A percentile compares a stretch with the other conserved stretches of the same genome.
Evolutionary conservation across 306 rosid species (phyloP).

Genomic region (Benincasa hispida): DNA sequence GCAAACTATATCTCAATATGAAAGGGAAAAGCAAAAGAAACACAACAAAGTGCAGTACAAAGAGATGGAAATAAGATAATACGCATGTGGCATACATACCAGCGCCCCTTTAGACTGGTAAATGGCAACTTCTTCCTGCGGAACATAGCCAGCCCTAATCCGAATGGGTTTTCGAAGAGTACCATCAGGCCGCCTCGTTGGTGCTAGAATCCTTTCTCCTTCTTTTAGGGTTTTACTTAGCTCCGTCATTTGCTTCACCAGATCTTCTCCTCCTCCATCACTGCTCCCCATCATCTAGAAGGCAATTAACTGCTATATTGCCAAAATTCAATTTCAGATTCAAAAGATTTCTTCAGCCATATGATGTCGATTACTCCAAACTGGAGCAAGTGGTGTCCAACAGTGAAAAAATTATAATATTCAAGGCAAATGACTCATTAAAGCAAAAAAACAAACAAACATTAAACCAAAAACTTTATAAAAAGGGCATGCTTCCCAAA

Average conservation of each 20-base stretch:
- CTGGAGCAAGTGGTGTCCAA: background rate
- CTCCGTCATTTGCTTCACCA: conserved; percentile 19
- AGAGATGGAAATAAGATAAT: background rate
- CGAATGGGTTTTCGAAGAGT: conserved; percentile 72
- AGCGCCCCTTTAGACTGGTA: conserved; percentile 66
- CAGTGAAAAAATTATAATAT: too few relatives aligned
- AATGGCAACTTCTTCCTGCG: conserved; percentile 86
- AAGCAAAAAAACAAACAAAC: too few relatives aligned
- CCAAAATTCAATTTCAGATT: background rate
- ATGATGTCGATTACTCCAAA: background rate
- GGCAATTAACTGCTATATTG: background rate
- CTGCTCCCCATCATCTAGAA: conserved; percentile 30
- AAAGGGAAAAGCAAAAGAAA: background rate
- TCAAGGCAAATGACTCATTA: too few relatives aligned
- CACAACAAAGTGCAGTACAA: background rate
- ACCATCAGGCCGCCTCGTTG: conserved; percentile 87
- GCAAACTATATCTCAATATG: background rate
- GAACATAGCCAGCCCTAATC: conserved; percentile 72
- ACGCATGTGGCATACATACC: conserved; percentile 20
- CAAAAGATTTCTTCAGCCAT: background rate
- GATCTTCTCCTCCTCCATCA: conserved; percentile 22
- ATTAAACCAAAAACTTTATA: too few relatives aligned
- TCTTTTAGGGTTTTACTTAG: conserved; percentile 55
- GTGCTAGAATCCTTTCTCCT: conserved; percentile 73
- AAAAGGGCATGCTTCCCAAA: too few relatives aligned